Percentiles rank a stretch among this genome's conserved stretches.
phyloP scores from a whole-genome alignment of 1,139 yeast genomes.

The Scheffersomyces titani region DNA sequence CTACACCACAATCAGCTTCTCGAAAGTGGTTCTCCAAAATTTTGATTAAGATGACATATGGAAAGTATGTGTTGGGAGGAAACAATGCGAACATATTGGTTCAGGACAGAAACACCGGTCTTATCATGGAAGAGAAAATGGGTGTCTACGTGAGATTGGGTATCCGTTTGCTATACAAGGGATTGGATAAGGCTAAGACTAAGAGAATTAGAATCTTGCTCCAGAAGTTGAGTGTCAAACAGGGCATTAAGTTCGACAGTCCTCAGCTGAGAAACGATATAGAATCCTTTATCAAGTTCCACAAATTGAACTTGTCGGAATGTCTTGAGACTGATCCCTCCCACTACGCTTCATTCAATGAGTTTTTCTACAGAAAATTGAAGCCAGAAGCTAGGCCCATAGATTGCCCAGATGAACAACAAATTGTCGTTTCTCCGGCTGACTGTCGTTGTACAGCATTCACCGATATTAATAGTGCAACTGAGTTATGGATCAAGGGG shows the following conservation, averaged over 20 bases:
- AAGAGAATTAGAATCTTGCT: constrained; percentile 59
- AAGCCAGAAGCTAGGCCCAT: constrained; percentile 70
- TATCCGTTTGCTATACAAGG: constrained; percentile 78
- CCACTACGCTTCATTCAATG: constrained; percentile 74
- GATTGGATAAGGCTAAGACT: constrained; percentile 58
- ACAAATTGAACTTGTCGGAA: constrained; percentile 70
- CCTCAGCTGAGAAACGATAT: constrained; percentile 69
- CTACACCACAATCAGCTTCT: constrained; percentile 79
- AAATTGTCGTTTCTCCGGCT: constrained; percentile 75
- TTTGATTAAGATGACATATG: constrained; percentile 82
- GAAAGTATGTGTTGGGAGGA: constrained; percentile 83
- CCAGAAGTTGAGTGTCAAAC: constrained; percentile 68
- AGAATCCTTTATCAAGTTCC: constrained; percentile 77
- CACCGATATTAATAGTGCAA: constrained; percentile 61
- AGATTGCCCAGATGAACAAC: constrained; percentile 54
- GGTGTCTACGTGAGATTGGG: constrained; percentile 86
- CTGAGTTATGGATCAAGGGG: constrained; percentile 89
- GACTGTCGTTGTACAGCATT: constrained; percentile 86
- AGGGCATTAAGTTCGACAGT: constrained; percentile 80
- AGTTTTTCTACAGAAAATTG: constrained; percentile 81
- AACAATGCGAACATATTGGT: constrained; percentile 93
- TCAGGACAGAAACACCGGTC: constrained; percentile 87
- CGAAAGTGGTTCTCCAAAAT: constrained; percentile 87
- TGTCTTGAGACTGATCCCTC: constrained; percentile 53
- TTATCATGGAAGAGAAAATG: constrained; percentile 89